phyloP scores from a whole-genome alignment of 495 filamentous ascomycete species.

The Margaritispora aquatica region DNA sequence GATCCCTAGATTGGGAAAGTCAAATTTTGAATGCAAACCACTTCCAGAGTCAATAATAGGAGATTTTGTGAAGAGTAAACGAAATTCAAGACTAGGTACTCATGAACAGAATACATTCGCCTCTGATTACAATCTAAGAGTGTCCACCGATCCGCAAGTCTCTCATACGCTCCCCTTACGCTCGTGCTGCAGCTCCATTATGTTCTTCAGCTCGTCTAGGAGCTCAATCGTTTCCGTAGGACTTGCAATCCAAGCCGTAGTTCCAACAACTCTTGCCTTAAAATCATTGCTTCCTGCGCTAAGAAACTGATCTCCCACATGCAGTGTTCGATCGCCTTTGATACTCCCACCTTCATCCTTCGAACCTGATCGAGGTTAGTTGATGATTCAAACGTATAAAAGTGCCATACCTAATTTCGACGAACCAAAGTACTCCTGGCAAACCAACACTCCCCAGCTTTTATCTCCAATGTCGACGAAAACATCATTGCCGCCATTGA shows the following conservation, averaged over 20 bases:
- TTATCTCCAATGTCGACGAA: conserved; percentile 99
- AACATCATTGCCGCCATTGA: conserved; percentile 95
- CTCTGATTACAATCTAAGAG: not conserved
- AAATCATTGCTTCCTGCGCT: conserved; percentile 96
- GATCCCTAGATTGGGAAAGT: too few species aligned
- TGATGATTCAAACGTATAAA: not conserved
- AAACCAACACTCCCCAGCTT: conserved; percentile 85
- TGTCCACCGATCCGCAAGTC: not conserved
- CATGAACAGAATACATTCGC: too few species aligned
- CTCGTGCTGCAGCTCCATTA: conserved; percentile 18
- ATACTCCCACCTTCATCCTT: conserved; percentile 5
- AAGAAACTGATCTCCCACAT: conserved; percentile 94
- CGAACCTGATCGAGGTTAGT: not conserved
- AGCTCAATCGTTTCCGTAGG: conserved; percentile 84
- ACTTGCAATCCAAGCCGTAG: conserved; percentile 83
- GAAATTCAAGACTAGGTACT: too few species aligned
- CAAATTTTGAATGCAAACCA: too few species aligned
- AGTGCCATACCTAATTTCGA: not conserved
- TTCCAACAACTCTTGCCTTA: conserved; percentile 65
- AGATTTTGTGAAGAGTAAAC: too few species aligned
- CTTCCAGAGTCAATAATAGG: too few species aligned
- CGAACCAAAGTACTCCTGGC: conserved; percentile 80
- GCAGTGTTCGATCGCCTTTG: conserved; percentile 57
- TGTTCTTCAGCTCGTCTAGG: conserved; percentile 69
- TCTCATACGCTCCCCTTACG: not conserved